A percentile compares a stretch with the other conserved stretches of the same genome.
Conservation (phyloP, 2,329 filamentous ascomycete genomes). For the Exophiala aquamarina region DNA sequence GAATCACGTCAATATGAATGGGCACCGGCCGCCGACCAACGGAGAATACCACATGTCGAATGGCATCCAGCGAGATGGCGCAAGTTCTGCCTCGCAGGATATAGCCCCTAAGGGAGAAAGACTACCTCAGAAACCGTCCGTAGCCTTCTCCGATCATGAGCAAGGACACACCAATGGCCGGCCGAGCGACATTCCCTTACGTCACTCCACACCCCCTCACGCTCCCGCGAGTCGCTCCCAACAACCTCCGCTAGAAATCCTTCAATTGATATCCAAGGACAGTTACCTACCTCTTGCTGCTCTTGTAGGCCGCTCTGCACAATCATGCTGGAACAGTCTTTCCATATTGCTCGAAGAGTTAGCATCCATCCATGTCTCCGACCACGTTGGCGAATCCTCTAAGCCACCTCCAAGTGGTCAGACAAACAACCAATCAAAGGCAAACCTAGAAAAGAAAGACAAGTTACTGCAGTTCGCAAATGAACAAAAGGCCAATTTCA, state of each 20-base stretch:
- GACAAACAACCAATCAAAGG: conserved; percentile 41
- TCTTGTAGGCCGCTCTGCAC: conserved; percentile 75
- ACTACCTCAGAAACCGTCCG: not conserved
- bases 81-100: conserved; percentile 3
- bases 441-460: conserved; percentile 75
- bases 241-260: conserved; percentile 19
- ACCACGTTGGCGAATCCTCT: conserved; percentile 39
- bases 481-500: conserved; percentile 79
- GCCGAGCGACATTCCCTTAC: not conserved
- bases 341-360: conserved; percentile 69
- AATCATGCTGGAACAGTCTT: conserved; percentile 79
- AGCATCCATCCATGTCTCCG: conserved; percentile 64
- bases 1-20: conserved; percentile 26
- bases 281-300: conserved; percentile 65
- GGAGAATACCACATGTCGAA: conserved; percentile 20
- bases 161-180: not conserved
- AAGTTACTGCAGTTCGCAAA: conserved; percentile 75
- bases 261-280: conserved; percentile 24
- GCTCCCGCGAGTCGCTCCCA: conserved; percentile 2
- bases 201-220: not conserved
- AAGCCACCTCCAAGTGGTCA: conserved; percentile 14
- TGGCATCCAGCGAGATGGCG: conserved; percentile 14
- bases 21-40: conserved; percentile 22
- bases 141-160: not conserved
- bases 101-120: not conserved